A percentile compares a stretch with the other conserved stretches of the same genome.
Conservation (phyloP, 2,329 filamentous ascomycete species). For the Aspergillus eucalypticola region DNA sequence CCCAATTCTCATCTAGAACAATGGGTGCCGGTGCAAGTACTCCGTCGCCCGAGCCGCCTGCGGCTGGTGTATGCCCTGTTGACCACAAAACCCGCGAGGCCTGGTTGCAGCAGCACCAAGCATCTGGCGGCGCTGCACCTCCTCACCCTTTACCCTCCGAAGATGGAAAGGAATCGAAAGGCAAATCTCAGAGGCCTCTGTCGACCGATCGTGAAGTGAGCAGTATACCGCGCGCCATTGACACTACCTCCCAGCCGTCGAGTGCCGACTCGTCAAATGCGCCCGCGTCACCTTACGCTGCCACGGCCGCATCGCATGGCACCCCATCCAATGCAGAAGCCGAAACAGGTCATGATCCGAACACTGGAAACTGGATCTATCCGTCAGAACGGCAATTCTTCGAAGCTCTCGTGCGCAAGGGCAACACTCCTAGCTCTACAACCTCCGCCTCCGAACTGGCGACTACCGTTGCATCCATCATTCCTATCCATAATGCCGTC, state of each 20-base stretch:
- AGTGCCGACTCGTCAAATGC: conserved; percentile 26
- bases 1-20: not conserved
- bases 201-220: conserved; percentile 72
- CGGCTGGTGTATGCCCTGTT: conserved; percentile 69
- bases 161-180: conserved; percentile 24
- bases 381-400: conserved; percentile 98
- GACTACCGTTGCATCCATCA: conserved; percentile 83
- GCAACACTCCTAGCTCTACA: conserved; percentile 64
- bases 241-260: conserved; percentile 21
- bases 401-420: conserved; percentile 91
- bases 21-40: conserved; percentile 45
- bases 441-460: conserved; percentile 48
- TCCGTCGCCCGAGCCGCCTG: conserved; percentile 26
- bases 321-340: conserved; percentile 71
- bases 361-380: conserved; percentile 91
- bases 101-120: conserved; percentile 67
- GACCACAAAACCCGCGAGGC: conserved; percentile 85
- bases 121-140: conserved; percentile 33
- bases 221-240: conserved; percentile 69
- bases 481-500: conserved; percentile 97
- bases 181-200: conserved; percentile 50
- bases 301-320: conserved; percentile 34
- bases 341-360: conserved; percentile 70
- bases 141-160: conserved; percentile 35
- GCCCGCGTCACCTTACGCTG: conserved; percentile 33